Evolutionary conservation across 306 rosid genomes (phyloP).

Genomic region (Abrus precatorius): DNA sequence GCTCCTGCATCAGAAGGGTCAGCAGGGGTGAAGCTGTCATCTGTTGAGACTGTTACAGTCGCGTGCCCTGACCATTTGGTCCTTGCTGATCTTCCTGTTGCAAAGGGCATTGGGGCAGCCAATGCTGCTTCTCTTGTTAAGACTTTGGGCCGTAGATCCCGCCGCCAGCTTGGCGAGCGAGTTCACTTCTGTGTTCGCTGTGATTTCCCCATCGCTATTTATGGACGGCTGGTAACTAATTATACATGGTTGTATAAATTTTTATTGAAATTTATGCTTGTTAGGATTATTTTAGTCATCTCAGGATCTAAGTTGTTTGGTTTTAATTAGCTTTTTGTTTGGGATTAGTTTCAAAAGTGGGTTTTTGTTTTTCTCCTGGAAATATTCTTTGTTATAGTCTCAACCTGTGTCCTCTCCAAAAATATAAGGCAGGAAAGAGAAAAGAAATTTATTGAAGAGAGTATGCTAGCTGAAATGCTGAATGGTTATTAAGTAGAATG

Average conservation of each 20-base stretch:
- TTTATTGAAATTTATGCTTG: conserved; percentile 9
- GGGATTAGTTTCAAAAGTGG: background rate
- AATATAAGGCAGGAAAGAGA: background rate
- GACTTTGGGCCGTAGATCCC: conserved; percentile 91
- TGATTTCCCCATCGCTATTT: conserved; percentile 88
- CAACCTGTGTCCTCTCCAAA: background rate
- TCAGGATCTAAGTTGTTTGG: background rate
- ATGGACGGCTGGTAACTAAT: conserved; percentile 85
- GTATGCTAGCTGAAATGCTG: conserved; percentile 19
- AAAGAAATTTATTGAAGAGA: background rate
- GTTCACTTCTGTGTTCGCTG: conserved; percentile 98
- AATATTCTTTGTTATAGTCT: conserved; percentile 17
- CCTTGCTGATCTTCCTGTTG: conserved; percentile 97
- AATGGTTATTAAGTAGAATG: conserved; percentile 12
- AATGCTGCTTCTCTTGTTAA: conserved; percentile 73
- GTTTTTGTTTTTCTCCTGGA: background rate
- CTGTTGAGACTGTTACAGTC: conserved; percentile 84
- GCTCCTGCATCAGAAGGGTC: conserved; percentile 69
- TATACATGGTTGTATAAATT: conserved; percentile 4
- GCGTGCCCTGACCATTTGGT: conserved; percentile 98
- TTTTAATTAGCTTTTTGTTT: conserved; percentile 7
- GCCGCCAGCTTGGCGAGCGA: conserved; percentile 97
- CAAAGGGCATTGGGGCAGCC: conserved; percentile 93
- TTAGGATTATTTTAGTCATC: conserved; percentile 8
- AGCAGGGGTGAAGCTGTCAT: conserved; percentile 65